These are phyloP conservation scores for Trichocomaceae sp. DNA, from an alignment of 2,329 filamentous ascomycete genomes.

Conservation along the genomic window DNA sequence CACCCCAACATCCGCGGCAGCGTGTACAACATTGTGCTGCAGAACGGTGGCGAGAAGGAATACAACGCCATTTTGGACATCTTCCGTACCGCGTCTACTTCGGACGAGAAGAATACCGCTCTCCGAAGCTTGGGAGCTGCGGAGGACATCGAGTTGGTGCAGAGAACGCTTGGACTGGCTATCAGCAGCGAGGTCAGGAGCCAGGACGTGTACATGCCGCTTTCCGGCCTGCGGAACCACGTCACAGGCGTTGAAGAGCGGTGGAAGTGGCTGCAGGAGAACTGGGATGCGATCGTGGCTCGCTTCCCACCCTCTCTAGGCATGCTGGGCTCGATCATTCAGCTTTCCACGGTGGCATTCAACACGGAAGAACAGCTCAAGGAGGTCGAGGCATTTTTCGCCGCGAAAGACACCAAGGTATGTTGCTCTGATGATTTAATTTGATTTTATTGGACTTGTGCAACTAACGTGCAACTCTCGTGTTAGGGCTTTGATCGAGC, in stretches of 20 bases:
- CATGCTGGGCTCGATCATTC: conserved; percentile 78
- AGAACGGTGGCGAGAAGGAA: conserved; percentile 78
- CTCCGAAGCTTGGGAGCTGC: conserved; percentile 76
- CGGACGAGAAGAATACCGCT: conserved; percentile 86
- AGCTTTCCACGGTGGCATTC: conserved; percentile 75
- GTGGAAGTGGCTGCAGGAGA: conserved; percentile 75
- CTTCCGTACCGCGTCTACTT: conserved; percentile 67
- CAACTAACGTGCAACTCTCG: background rate
- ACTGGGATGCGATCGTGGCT: conserved; percentile 79
- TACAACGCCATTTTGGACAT: conserved; percentile 72
- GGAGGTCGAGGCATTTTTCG: conserved; percentile 74
- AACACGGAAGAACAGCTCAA: conserved; percentile 68
- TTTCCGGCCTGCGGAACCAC: conserved; percentile 70
- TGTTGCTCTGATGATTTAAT: conserved; percentile 5
- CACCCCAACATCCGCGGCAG: conserved; percentile 86
- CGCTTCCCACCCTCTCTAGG: conserved; percentile 78
- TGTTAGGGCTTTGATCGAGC: conserved; percentile 68
- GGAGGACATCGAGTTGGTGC: conserved; percentile 69
- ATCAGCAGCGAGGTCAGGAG: conserved; percentile 79
- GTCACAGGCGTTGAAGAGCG: conserved; percentile 71
- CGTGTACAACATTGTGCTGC: conserved; percentile 77
- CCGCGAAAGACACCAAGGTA: conserved; percentile 69
- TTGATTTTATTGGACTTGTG: too few relatives aligned
- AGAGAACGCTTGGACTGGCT: conserved; percentile 69
- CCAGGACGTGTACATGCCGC: conserved; percentile 88